These are phyloP conservation scores for Ustilago trichophora DNA, from an alignment of 1,284 basidiomycete genomes.

Conservation along the genomic window DNA sequence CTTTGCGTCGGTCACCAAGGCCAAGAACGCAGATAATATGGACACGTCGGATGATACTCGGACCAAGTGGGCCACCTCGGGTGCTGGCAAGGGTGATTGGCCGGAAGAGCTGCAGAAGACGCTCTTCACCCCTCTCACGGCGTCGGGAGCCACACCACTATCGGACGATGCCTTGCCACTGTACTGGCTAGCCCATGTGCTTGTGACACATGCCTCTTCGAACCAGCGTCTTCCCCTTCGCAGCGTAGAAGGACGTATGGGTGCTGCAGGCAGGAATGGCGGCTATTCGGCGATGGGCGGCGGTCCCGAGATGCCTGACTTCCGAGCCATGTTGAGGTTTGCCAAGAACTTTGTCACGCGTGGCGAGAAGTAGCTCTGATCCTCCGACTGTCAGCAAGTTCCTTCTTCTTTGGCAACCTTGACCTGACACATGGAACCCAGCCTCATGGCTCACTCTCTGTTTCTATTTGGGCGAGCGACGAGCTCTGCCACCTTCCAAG, in stretches of 20 bases:
- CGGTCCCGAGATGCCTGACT: slow-evolving; percentile 45
- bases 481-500: background rate
- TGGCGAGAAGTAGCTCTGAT: slow-evolving; percentile 45
- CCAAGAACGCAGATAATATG: slow-evolving; percentile 2
- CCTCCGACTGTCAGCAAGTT: no score
- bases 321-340: slow-evolving; percentile 52
- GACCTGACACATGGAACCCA: no score
- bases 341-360: slow-evolving; percentile 55
- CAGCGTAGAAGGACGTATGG: slow-evolving; percentile 27
- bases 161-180: slow-evolving; percentile 58
- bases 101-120: slow-evolving; percentile 23
- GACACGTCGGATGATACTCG: no score
- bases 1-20: slow-evolving; percentile 40
- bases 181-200: slow-evolving; percentile 58
- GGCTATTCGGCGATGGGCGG: slow-evolving; percentile 18
- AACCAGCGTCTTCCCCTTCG: slow-evolving; percentile 42
- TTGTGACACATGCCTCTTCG: slow-evolving; percentile 52
- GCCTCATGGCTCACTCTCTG: no score
- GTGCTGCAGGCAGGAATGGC: slow-evolving; percentile 20
- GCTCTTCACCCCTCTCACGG: slow-evolving; percentile 53
- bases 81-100: no score
- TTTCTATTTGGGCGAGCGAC: no score
- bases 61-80: no score
- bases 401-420: no score
- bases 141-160: slow-evolving; percentile 55